Conservation (phyloP, 768 basidiomycete genomes). For the Amanita molliuscula region DNA sequence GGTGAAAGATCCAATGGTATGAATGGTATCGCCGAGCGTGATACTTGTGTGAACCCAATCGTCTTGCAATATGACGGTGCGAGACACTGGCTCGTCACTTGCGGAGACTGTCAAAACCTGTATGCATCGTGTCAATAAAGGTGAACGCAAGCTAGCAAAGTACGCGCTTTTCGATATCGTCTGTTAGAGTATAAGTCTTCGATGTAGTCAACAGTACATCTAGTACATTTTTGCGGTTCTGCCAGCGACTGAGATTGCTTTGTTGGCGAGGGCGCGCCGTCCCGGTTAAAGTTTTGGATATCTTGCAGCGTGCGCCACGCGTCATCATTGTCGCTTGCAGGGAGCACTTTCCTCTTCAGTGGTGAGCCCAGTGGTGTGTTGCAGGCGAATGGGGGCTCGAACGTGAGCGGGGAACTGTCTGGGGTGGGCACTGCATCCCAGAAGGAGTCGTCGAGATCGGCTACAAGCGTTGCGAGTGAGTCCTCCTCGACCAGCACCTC, state of each 20-base stretch:
- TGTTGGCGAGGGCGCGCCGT: no score
- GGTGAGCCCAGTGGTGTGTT: no score
- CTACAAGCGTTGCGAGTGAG: constrained; percentile 3
- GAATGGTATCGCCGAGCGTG: constrained; percentile 63
- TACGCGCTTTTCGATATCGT: constrained; percentile 31
- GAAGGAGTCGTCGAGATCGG: constrained; percentile 43
- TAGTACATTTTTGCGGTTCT: constrained; percentile 23
- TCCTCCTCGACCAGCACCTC: not conserved
- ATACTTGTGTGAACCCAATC: constrained; percentile 70
- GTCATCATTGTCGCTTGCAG: no score
- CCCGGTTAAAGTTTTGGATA: no score
- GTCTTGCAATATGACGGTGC: constrained; percentile 54
- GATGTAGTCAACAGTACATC: constrained; percentile 46
- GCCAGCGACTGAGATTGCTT: no score
- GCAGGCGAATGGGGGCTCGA: not conserved
- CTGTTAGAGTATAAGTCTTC: constrained; percentile 20
- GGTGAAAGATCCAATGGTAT: constrained; percentile 48
- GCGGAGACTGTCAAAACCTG: constrained; percentile 43
- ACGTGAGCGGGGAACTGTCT: constrained; percentile 20
- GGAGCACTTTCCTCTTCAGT: no score
- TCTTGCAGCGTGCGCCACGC: no score
- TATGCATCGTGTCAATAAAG: constrained; percentile 14
- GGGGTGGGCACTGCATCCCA: constrained; percentile 33
- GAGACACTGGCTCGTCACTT: constrained; percentile 24
- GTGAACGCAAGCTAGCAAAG: not conserved